Conservation (phyloP, 805 yeast genomes). For the Maudiozyma saulgeensis region DNA sequence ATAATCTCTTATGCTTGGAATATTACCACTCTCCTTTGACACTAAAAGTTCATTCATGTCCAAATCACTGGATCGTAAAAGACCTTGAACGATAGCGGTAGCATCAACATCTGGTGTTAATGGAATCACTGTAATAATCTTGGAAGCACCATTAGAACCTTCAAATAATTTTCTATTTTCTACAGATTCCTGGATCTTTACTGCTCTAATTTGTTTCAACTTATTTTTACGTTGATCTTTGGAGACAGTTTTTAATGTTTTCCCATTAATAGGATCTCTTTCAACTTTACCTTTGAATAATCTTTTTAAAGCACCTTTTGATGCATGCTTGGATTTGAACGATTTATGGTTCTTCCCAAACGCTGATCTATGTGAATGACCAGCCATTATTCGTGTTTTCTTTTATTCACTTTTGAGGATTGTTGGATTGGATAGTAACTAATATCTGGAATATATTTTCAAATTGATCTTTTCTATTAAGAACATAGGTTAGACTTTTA, state of each 20-base stretch:
- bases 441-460: not conserved
- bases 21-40: constrained; percentile 12
- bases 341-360: constrained; percentile 79
- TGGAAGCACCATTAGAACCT: constrained; percentile 72
- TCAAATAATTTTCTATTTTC: constrained; percentile 64
- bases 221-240: constrained; percentile 66
- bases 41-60: constrained; percentile 29
- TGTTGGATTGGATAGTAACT: no score
- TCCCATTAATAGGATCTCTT: constrained; percentile 37
- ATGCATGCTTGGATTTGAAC: constrained; percentile 84
- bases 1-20: constrained; percentile 44
- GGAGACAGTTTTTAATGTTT: constrained; percentile 27
- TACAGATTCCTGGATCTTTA: constrained; percentile 54
- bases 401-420: not conserved
- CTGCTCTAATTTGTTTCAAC: constrained; percentile 65
- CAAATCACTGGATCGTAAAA: constrained; percentile 35
- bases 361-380: constrained; percentile 77
- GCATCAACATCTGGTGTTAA: constrained; percentile 63
- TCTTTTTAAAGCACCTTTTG: constrained; percentile 80
- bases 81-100: constrained; percentile 41
- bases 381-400: constrained; percentile 40
- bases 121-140: constrained; percentile 72
- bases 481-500: no score
- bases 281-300: constrained; percentile 82
- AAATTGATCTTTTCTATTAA: no score